phyloP scores from a whole-genome alignment of 2,329 filamentous ascomycete genomes.

The Paracamarosporium sp. region DNA sequence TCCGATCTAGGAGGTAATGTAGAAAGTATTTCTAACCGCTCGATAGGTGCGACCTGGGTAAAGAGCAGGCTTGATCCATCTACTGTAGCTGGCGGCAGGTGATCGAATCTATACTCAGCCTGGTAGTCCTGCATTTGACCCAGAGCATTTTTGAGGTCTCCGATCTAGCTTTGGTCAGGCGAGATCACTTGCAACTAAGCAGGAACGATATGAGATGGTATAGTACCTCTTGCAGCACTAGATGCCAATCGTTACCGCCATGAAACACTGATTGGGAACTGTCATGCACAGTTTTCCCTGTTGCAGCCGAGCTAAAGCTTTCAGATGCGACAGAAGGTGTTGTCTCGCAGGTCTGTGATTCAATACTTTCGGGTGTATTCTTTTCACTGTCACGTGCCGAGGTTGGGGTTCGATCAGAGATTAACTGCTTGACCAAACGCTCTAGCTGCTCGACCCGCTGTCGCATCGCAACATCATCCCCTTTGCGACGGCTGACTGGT shows the following conservation, averaged over 20 bases:
- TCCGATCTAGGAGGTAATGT: neutral
- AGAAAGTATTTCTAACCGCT: neutral
- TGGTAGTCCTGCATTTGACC: neutral
- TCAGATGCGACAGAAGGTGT: neutral
- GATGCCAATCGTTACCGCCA: neutral
- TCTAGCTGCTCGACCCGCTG: neutral
- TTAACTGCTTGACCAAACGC: neutral
- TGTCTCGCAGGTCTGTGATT: neutral
- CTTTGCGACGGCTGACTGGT: neutral
- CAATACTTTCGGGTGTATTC: too few species aligned
- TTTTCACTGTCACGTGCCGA: neutral
- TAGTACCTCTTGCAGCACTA: neutral
- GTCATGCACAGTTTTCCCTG: neutral
- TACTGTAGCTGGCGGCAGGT: neutral
- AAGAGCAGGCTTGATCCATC: conserved; percentile 1
- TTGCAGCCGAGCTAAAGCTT: neutral
- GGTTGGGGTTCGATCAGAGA: neutral
- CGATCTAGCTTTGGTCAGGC: neutral
- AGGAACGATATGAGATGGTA: neutral
- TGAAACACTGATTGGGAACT: neutral
- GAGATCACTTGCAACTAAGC: neutral
- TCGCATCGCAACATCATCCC: neutral
- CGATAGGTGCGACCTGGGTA: neutral
- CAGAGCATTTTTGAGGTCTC: neutral
- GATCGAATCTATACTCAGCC: neutral